phyloP scores from a whole-genome alignment of 2,329 filamentous ascomycete genomes.

The Colletotrichum filicis region DNA sequence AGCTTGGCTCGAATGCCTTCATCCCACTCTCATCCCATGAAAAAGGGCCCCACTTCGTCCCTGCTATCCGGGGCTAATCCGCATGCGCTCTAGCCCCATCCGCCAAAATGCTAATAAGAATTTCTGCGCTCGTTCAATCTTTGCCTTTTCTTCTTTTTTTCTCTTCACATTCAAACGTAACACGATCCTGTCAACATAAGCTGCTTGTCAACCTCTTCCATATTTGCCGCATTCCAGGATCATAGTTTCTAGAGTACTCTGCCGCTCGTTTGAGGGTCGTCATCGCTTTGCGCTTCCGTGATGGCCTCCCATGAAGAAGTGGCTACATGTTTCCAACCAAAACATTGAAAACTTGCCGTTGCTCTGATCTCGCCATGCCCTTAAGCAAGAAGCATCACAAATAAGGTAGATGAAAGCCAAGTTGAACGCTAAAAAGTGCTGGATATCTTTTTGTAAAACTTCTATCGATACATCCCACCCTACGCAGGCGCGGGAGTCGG shows the following conservation, averaged over 20 bases:
- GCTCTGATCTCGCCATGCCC: not conserved
- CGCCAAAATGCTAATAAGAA: constrained; percentile 10
- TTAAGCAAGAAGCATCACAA: not conserved
- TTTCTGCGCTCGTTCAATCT: constrained; percentile 19
- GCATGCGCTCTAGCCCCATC: constrained; percentile 16
- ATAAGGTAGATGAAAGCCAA: not conserved
- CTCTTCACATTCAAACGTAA: constrained; percentile 32
- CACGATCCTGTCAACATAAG: constrained; percentile 31
- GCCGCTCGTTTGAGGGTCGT: constrained; percentile 50
- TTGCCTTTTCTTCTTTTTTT: not conserved
- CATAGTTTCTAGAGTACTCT: constrained; percentile 33
- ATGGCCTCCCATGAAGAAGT: constrained; percentile 52
- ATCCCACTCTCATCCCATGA: not conserved
- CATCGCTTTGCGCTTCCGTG: constrained; percentile 48
- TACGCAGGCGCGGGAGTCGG: constrained; percentile 32
- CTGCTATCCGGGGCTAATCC: constrained; percentile 11
- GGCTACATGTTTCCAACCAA: constrained; percentile 6
- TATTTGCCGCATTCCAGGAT: constrained; percentile 29
- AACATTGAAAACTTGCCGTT: not conserved
- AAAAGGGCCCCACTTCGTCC: not conserved
- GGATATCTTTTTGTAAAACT: constrained; percentile 23
- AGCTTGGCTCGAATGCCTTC: constrained; percentile 10
- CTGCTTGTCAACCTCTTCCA: constrained; percentile 21
- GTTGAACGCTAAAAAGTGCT: not conserved
- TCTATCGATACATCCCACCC: constrained; percentile 27